These are phyloP conservation scores for Colletotrichum eremochloae DNA, from an alignment of 2,329 filamentous ascomycete species.

Conservation along the genomic window DNA sequence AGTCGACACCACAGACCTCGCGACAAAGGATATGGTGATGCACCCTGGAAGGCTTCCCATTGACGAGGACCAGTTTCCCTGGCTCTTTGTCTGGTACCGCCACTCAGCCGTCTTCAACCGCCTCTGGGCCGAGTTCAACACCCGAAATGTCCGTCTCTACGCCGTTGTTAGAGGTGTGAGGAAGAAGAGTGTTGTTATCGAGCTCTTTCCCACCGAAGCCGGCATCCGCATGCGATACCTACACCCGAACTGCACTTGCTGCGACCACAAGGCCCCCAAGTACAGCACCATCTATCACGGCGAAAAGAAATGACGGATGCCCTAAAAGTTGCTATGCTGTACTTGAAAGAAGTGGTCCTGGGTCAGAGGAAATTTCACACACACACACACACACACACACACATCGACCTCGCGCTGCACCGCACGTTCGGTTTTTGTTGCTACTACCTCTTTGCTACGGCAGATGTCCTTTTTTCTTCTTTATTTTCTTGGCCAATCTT, in stretches of 20 bases:
- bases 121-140: not conserved
- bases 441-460: not conserved
- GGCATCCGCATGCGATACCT: slow-evolving; percentile 4
- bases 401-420: not conserved
- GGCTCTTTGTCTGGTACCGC: not conserved
- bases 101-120: not conserved
- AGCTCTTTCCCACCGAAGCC: not conserved
- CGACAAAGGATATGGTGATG: not conserved
- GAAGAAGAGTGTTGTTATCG: not conserved
- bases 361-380: no score
- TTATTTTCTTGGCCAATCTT: not conserved
- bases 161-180: no score
- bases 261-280: not conserved
- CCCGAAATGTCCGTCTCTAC: not conserved
- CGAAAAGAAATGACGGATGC: no score
- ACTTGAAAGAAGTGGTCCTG: not conserved
- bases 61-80: not conserved
- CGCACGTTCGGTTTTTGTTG: not conserved
- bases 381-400: not conserved
- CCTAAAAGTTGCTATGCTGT: not conserved
- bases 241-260: slow-evolving; percentile 9
- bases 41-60: not conserved
- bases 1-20: not conserved
- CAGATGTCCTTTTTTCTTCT: not conserved
- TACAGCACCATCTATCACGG: not conserved